Percentiles rank a stretch among this genome's conserved stretches.
Evolutionary conservation across 176 grass and related monocot genomes (phyloP).

Genomic region (Oryza glumipatula): DNA sequence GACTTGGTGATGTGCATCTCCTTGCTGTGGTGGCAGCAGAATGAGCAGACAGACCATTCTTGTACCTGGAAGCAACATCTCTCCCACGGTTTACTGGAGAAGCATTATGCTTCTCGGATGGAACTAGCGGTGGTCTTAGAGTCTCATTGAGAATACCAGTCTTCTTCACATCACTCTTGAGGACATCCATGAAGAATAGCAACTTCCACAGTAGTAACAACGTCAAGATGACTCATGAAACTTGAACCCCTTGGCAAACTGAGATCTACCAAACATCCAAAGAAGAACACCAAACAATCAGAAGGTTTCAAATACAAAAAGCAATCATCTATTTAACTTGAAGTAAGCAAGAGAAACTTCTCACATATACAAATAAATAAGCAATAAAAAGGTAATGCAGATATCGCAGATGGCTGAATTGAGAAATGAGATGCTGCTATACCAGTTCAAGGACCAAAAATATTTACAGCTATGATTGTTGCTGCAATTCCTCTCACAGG

Average conservation of each 20-base stretch:
- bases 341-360: slow-evolving; percentile 33
- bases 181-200: slow-evolving; percentile 56
- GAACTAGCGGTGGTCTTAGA: slow-evolving; percentile 62
- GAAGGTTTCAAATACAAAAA: slow-evolving; percentile 12
- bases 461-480: slow-evolving; percentile 21
- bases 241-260: slow-evolving; percentile 5
- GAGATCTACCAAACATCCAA: slow-evolving; percentile 29
- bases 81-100: slow-evolving; percentile 45
- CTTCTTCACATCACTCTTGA: slow-evolving; percentile 45
- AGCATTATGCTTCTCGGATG: slow-evolving; percentile 86
- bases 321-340: slow-evolving; percentile 9
- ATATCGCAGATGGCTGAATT: slow-evolving; percentile 37
- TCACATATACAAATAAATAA: neutral
- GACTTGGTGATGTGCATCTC: slow-evolving; percentile 64
- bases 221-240: slow-evolving; percentile 54
- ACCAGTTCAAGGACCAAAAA: slow-evolving; percentile 13
- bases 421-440: neutral
- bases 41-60: slow-evolving; percentile 40
- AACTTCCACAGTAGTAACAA: slow-evolving; percentile 53
- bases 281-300: slow-evolving; percentile 21
- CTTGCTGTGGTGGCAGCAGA: slow-evolving; percentile 44
- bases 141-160: slow-evolving; percentile 48
- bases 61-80: slow-evolving; percentile 79
- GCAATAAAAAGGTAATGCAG: neutral
- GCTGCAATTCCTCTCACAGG: slow-evolving; percentile 37